Evolutionary conservation across 2,329 filamentous ascomycete genomes (phyloP).

Genomic region (Botryosphaeria dothidea): DNA sequence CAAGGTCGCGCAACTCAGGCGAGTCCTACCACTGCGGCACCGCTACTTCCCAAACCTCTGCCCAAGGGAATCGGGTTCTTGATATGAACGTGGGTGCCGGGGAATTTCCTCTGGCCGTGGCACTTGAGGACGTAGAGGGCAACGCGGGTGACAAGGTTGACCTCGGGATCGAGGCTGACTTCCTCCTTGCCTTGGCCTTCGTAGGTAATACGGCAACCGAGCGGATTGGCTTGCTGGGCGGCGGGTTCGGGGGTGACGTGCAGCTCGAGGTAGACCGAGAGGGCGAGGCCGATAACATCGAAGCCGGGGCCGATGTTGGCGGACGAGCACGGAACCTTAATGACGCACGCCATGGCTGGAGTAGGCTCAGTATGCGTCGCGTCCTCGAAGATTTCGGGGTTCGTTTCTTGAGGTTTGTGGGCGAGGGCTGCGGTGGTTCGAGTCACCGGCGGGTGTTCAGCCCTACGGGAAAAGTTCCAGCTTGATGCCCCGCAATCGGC

Average conservation of each 20-base stretch:
- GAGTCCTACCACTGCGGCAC: slow-evolving; percentile 71
- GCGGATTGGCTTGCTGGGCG: slow-evolving; percentile 57
- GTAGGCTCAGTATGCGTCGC: background rate
- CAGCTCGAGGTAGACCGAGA: slow-evolving; percentile 92
- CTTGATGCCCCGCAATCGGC: slow-evolving; percentile 19
- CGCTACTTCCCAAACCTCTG: slow-evolving; percentile 89
- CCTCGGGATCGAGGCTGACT: slow-evolving; percentile 80
- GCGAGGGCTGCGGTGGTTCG: slow-evolving; percentile 16
- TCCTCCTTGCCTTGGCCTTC: slow-evolving; percentile 78
- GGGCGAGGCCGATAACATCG: slow-evolving; percentile 93
- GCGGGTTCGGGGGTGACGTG: slow-evolving; percentile 68
- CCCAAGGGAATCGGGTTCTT: slow-evolving; percentile 94
- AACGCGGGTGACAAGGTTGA: slow-evolving; percentile 91
- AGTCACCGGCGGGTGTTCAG: slow-evolving; percentile 3
- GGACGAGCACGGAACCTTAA: slow-evolving; percentile 87
- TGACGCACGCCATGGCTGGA: slow-evolving; percentile 42
- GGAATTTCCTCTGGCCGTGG: slow-evolving; percentile 83
- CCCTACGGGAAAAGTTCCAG: slow-evolving; percentile 18
- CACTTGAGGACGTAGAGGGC: slow-evolving; percentile 94
- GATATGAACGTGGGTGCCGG: slow-evolving; percentile 89
- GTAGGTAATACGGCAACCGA: slow-evolving; percentile 90
- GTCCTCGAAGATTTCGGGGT: background rate
- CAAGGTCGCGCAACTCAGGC: slow-evolving; percentile 7
- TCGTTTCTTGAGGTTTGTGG: background rate
- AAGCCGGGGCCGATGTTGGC: slow-evolving; percentile 97